A percentile compares a stretch with the other conserved stretches of the same genome.
These are phyloP conservation scores for Dipteronia dyeriana DNA, from an alignment of 345 rosid genomes.

Conservation along the genomic window DNA sequence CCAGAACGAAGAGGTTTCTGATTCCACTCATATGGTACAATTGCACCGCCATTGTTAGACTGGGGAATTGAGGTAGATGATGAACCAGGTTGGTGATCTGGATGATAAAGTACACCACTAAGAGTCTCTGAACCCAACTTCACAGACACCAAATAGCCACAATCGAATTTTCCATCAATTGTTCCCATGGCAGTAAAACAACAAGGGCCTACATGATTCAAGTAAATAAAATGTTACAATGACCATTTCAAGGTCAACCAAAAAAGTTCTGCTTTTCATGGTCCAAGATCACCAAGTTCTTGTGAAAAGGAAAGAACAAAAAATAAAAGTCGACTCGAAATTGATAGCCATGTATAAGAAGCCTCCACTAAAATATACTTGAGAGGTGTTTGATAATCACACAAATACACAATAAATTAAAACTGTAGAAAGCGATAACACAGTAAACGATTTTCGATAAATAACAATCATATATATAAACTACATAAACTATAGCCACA, in stretches of 20 bases:
- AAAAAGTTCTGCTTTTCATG: not conserved
- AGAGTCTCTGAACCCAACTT: slow-evolving; percentile 76
- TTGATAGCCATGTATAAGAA: too few species aligned
- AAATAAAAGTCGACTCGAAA: too few species aligned
- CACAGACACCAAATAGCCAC: slow-evolving; percentile 81
- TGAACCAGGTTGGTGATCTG: slow-evolving; percentile 42
- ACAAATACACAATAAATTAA: not conserved
- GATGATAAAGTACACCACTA: slow-evolving; percentile 80
- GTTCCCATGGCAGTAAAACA: slow-evolving; percentile 60
- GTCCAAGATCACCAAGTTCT: not conserved
- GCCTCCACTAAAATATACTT: too few species aligned
- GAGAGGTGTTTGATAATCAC: not conserved
- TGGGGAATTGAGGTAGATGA: slow-evolving; percentile 18
- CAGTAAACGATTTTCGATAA: not conserved
- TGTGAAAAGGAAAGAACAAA: not conserved
- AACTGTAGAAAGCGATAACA: slow-evolving; percentile 12
- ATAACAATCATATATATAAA: slow-evolving; percentile 20
- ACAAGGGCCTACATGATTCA: slow-evolving; percentile 18
- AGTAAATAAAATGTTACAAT: not conserved
- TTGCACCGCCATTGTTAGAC: slow-evolving; percentile 27
- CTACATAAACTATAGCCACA: slow-evolving; percentile 26
- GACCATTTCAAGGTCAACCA: not conserved
- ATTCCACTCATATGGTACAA: slow-evolving; percentile 34
- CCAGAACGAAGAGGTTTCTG: slow-evolving; percentile 22
- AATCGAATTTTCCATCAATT: slow-evolving; percentile 88